A percentile compares a stretch with the other conserved stretches of the same genome.
Conservation (phyloP, 257 asterid genomes). For the Hygrophila difformis region DNA sequence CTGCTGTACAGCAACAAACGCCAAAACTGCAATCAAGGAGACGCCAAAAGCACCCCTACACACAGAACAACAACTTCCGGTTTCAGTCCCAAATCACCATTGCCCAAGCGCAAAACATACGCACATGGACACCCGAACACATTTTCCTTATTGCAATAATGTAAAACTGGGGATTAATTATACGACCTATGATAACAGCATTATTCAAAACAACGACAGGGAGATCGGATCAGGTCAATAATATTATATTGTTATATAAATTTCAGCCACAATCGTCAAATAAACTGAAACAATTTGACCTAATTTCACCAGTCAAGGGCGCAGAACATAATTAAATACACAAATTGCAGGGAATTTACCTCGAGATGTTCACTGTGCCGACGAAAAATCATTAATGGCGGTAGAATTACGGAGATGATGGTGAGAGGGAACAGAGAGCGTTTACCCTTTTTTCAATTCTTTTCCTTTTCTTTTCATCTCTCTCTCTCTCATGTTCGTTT, state of each 20-base stretch:
- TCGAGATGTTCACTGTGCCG: constrained; percentile 18
- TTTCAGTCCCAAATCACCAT: constrained; percentile 24
- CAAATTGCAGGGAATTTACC: constrained; percentile 20
- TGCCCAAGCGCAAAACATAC: not conserved
- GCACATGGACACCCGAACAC: constrained; percentile 8
- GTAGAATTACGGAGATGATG: constrained; percentile 18
- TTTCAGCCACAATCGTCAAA: not conserved
- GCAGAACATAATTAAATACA: not conserved
- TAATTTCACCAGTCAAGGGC: not conserved
- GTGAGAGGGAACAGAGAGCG: constrained; percentile 8
- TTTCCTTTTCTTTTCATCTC: constrained; percentile 7
- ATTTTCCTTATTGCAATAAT: constrained; percentile 9
- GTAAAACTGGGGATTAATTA: constrained; percentile 17
- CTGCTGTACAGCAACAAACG: constrained; percentile 14
- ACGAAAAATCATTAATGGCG: constrained; percentile 30
- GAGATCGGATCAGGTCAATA: constrained; percentile 43
- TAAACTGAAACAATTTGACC: not conserved
- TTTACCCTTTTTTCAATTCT: constrained; percentile 1
- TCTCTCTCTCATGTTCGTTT: not conserved
- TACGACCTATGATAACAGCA: constrained; percentile 7
- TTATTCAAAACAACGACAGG: constrained; percentile 14
- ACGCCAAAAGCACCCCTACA: constrained; percentile 17
- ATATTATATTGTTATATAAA: too few species aligned
- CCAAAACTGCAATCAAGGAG: constrained; percentile 18
- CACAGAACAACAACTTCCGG: constrained; percentile 8